Evolutionary conservation across 169 alveolate species (phyloP).

Genomic region (Plasmodium fragile): DNA sequence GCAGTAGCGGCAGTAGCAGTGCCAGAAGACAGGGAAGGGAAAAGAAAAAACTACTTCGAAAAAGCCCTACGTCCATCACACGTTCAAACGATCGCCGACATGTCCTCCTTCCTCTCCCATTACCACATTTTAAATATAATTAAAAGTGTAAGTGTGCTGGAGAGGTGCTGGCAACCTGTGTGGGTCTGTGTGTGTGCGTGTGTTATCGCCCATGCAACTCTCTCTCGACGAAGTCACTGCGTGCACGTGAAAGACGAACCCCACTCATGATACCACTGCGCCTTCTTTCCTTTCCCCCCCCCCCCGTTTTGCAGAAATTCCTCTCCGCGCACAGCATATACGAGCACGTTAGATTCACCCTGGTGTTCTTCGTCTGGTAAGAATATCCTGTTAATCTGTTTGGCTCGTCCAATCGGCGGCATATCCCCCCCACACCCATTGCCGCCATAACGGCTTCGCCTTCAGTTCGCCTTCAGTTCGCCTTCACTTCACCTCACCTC

Average conservation of each 20-base stretch:
- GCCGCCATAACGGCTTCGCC: not conserved
- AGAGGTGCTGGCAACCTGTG: not conserved
- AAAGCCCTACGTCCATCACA: conserved; percentile 43
- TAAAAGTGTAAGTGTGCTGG: conserved; percentile 31
- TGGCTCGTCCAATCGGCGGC: too few relatives aligned
- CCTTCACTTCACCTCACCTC: too few relatives aligned
- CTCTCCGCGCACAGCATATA: conserved; percentile 59
- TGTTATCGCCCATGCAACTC: not conserved
- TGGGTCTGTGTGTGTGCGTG: not conserved
- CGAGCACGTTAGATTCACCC: conserved; percentile 47
- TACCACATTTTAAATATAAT: conserved; percentile 45
- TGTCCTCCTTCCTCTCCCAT: conserved; percentile 43
- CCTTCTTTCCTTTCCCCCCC: not conserved
- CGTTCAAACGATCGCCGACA: conserved; percentile 40
- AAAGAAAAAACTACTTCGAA: too few relatives aligned
- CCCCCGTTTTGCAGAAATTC: conserved; percentile 50
- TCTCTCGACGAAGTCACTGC: not conserved
- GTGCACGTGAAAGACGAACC: not conserved
- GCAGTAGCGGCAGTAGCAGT: too few relatives aligned
- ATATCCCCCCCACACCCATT: not conserved
- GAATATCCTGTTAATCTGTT: not conserved
- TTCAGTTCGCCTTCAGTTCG: too few relatives aligned
- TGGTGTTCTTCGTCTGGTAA: conserved; percentile 55
- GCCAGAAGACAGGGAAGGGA: too few relatives aligned
- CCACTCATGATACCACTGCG: not conserved